phyloP scores from a whole-genome alignment of 1,139 yeast genomes.

The Suhomyces coccinellae region DNA sequence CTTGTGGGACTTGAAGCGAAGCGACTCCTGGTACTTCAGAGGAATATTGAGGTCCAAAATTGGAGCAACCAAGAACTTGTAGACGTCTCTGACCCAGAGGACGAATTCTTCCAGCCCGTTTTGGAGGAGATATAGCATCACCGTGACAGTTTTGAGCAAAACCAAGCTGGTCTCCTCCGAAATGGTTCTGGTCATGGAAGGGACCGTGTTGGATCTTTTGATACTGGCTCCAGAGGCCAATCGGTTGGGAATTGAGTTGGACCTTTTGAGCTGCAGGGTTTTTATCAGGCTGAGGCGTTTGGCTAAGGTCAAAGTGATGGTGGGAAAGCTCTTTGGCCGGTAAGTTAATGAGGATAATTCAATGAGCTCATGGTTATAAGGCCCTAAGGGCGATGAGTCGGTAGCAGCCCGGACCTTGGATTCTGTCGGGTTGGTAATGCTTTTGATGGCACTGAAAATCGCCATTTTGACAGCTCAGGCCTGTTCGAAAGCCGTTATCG shows the following conservation, averaged over 20 bases:
- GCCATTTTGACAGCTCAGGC: background rate
- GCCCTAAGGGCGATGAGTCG: slow-evolving; percentile 41
- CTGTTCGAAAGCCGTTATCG: background rate
- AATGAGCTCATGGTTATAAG: slow-evolving; percentile 38
- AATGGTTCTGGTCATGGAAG: background rate
- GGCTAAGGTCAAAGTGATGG: slow-evolving; percentile 18
- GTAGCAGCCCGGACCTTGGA: slow-evolving; percentile 27
- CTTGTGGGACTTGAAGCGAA: slow-evolving; percentile 31
- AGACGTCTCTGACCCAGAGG: slow-evolving; percentile 26
- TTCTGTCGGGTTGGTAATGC: slow-evolving; percentile 16
- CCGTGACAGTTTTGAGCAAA: slow-evolving; percentile 37
- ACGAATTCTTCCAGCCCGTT: slow-evolving; percentile 39
- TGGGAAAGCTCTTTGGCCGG: slow-evolving; percentile 18
- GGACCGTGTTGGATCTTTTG: slow-evolving; percentile 4
- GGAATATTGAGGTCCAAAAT: slow-evolving; percentile 10
- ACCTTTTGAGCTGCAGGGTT: background rate
- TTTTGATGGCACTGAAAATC: slow-evolving; percentile 3
- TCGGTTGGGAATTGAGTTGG: slow-evolving; percentile 1
- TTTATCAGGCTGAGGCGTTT: slow-evolving; percentile 9
- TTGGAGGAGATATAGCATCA: slow-evolving; percentile 38
- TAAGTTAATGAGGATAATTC: slow-evolving; percentile 34
- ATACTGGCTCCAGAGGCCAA: background rate
- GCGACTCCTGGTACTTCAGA: slow-evolving; percentile 21
- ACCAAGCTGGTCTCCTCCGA: slow-evolving; percentile 18
- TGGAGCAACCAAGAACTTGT: slow-evolving; percentile 15